Base-by-base conservation (phyloP, 2,329 filamentous ascomycete genomes). In the Colletotrichum spinosum region DNA sequence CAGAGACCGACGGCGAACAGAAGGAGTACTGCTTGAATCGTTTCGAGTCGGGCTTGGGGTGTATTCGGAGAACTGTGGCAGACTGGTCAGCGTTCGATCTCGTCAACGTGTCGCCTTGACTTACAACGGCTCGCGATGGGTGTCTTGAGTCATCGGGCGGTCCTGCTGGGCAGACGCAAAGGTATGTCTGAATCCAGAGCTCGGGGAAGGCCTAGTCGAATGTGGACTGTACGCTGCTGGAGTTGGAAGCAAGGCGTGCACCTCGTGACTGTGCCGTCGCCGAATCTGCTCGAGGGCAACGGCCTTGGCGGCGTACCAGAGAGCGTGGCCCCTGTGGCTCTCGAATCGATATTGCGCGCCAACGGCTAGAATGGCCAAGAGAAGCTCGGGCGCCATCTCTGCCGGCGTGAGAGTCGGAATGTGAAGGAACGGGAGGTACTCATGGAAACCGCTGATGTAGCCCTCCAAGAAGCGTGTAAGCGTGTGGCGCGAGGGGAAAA, bases 401-500 rank as follows among this genome's bases (percentile, higher is more conserved):
- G 85, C 84, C 0, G 89, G 84, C 2, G 83, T 81, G 51, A 92
- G 80, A 0, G 90, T 92, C 0, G 90, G 87, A 6, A 92, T 78
- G 72, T 93, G 90, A 35, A 93, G 79, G 67, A 92, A 83, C 0
- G 84, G 84, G 0, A 86, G 72, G 65, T 85, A 81, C 56, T 85
- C 83, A 60, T 86, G 83, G 63, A 92, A 92, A 0, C 90, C 89
- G 63, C 84, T 86, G 57, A 92, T 85, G 70, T 92, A 93, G 1
- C 89, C 90, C 64, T 91, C 89, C 38, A 92, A 76, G 67, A 92
- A 92, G 39, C 90, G 80, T 3, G 88, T 89, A 35, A 92, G 74
- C 0, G 90, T 91, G 69, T 92, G 85, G 3, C 90, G 84, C 5
- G 90, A 92, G 1, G 90, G 90, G 54, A 92, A 86, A 3, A 87